Evolutionary conservation across 2,329 filamentous ascomycete genomes (phyloP).

Genomic region (Monosporascus ibericus): DNA sequence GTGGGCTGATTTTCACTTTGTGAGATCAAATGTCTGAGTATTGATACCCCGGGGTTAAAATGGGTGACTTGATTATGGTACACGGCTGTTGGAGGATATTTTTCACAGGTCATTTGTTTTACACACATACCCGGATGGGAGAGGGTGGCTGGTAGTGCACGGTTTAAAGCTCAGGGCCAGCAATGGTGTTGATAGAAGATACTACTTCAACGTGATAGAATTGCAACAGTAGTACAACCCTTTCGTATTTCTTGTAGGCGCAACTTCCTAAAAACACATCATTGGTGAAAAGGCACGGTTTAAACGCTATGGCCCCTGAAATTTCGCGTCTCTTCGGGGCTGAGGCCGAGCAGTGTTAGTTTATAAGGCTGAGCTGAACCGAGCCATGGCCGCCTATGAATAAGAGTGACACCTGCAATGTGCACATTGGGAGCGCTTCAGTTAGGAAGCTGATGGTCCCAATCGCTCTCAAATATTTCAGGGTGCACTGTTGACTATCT

Average conservation of each 20-base stretch:
- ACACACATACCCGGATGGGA: background rate
- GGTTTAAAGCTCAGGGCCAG: background rate
- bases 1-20: background rate
- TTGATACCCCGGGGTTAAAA: constrained; percentile 1
- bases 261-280: background rate
- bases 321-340: too few species aligned
- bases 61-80: background rate
- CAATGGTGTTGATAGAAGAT: background rate
- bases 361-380: too few species aligned
- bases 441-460: too few species aligned
- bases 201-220: background rate
- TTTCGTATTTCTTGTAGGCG: background rate
- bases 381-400: too few species aligned
- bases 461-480: too few species aligned
- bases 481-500: too few species aligned
- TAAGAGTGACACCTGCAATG: too few species aligned
- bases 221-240: background rate
- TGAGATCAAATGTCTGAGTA: background rate
- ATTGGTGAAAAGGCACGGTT: too few species aligned
- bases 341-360: too few species aligned
- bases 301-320: too few species aligned
- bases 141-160: background rate
- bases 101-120: background rate
- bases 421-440: too few species aligned
- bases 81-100: background rate